These are phyloP conservation scores for Jatropha multifida DNA, from an alignment of 441 rosid genomes.

Conservation along the genomic window DNA sequence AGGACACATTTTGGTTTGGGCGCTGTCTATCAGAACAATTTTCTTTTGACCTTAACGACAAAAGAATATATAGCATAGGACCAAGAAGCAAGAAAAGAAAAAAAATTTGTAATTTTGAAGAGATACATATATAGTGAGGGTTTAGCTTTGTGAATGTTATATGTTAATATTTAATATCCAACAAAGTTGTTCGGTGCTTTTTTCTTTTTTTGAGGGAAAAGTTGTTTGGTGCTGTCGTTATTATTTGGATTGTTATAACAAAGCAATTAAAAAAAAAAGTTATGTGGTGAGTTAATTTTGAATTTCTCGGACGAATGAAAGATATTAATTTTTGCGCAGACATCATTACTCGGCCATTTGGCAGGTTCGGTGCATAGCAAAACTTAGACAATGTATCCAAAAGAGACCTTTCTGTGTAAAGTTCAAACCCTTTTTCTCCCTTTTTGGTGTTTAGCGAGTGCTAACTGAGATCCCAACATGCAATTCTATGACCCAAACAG, in stretches of 20 bases:
- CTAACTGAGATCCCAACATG: background rate
- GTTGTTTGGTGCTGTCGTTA: background rate
- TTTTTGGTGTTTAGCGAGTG: background rate
- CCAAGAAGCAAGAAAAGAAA: background rate
- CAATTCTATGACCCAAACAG: background rate
- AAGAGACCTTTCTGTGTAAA: slow-evolving; percentile 18
- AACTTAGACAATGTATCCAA: slow-evolving; percentile 18
- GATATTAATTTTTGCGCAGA: background rate
- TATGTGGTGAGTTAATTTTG: too few species aligned
- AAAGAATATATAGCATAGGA: background rate
- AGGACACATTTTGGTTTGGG: slow-evolving; percentile 9
- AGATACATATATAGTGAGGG: too few species aligned
- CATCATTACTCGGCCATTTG: background rate
- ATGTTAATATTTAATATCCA: slow-evolving; percentile 7
- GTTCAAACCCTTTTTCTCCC: too few species aligned
- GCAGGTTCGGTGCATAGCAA: background rate
- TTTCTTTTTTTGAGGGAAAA: too few species aligned
- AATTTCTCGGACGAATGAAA: too few species aligned
- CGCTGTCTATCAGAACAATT: background rate
- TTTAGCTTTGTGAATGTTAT: background rate
- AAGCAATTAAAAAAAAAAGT: too few species aligned
- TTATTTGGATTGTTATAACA: background rate
- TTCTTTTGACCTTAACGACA: background rate
- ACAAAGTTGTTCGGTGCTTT: background rate
- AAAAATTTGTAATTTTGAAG: too few species aligned